Evolutionary conservation across 2,329 filamentous ascomycete species (phyloP), one percentile per base, ranked within the genome.

Genomic region (Penicillium sp.): DNA sequence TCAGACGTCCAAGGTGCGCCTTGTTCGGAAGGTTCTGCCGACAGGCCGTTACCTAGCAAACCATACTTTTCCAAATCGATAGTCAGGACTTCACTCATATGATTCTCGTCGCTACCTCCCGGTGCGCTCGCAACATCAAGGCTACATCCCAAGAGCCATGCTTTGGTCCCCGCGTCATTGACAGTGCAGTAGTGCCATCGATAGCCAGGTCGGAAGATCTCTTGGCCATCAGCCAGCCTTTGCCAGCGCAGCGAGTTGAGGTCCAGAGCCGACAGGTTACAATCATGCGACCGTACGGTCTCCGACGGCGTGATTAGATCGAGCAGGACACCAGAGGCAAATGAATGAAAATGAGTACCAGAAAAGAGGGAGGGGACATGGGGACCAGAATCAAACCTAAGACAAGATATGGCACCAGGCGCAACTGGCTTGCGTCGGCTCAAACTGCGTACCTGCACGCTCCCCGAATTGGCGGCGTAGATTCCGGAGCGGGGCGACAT

Each of bases 101-200:
- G 95, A 70, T 97, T 93, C 68, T 96, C 93, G 55, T 91, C 87
- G 4, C 86, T 87, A 15, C 84, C 82, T 2, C 83, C 87, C 16
- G 87, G 79, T 38, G 87, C 87, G 46, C 86, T 85, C 7, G 82
- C 79, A 18, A 81, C 77, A 39, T 96, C 91, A 4, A 89, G 87
- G 3, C 89, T 89, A 66, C 91, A 97, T 9, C 94, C 94, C n/a
- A 99, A 81, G 25, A 99, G 80, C 92, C 94, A 99, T 8, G 91
- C 94, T 70, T 96, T 96, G 7, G 94, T 97, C 6, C 93, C 93
- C 65, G 96, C 90, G 57, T 94, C 87, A 69, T 97, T 95, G 75
- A 97, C 89, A 3, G 91, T 96, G 72, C 94, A 97, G 70, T 99
- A 99, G 72, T 97, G 93, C 94, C 94, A 99, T 56, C 93, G 86